phyloP scores from a whole-genome alignment of 75 land plant species.

The Cunninghamia lanceolata region DNA sequence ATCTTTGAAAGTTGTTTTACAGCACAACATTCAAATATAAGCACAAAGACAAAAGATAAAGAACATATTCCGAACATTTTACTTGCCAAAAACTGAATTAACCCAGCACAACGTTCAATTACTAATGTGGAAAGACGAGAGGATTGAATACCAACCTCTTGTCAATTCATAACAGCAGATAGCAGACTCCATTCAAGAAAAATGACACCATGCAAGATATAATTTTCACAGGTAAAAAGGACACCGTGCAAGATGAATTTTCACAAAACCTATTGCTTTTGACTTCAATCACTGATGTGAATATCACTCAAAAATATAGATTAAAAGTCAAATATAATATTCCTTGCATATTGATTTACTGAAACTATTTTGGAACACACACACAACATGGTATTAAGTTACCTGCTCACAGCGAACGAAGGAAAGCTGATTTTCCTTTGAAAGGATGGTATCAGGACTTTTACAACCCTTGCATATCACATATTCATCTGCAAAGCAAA shows the following conservation, averaged over 20 bases:
- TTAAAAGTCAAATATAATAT: neutral
- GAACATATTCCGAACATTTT: too few species aligned
- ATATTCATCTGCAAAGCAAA: slow-evolving; percentile 69
- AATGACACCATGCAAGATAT: too few species aligned
- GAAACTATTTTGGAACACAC: neutral
- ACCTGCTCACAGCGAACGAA: slow-evolving; percentile 93
- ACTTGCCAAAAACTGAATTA: neutral
- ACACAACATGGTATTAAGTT: slow-evolving; percentile 1
- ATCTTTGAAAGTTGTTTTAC: neutral
- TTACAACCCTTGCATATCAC: slow-evolving; percentile 93
- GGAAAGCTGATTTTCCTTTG: slow-evolving; percentile 85
- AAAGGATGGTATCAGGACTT: slow-evolving; percentile 89
- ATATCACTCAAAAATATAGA: neutral
- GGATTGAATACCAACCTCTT: neutral
- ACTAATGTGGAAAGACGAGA: too few species aligned
- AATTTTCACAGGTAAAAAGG: too few species aligned
- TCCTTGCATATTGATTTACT: neutral
- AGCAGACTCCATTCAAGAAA: neutral
- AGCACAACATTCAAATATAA: neutral
- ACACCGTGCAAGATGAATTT: neutral
- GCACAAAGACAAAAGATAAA: neutral
- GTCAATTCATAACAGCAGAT: neutral
- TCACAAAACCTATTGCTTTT: neutral
- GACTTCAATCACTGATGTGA: neutral
- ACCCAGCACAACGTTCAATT: neutral